Conservation (phyloP, 306 rosid genomes). For the Clitoria ternatea region DNA sequence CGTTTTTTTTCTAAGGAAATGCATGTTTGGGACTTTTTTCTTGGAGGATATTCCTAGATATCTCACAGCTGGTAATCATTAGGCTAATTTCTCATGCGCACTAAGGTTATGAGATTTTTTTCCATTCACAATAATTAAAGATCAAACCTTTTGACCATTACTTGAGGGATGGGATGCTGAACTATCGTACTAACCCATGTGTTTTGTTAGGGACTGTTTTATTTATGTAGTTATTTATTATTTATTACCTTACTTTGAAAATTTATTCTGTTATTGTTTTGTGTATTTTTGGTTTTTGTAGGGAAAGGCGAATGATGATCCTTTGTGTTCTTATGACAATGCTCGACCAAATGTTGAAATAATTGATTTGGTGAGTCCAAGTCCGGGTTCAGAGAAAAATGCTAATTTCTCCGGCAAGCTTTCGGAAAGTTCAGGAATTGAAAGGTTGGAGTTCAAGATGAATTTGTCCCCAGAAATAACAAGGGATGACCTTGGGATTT, state of each 20-base stretch:
- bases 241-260: not conserved
- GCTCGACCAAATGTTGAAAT: not conserved
- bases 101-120: no score
- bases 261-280: not conserved
- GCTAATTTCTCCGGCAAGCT: not conserved
- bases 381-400: not conserved
- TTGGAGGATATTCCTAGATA: no score
- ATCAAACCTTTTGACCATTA: no score
- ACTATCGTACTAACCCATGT: no score
- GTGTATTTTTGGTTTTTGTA: not conserved
- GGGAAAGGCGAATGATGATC: constrained; percentile 3
- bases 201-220: not conserved
- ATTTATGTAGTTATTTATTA: no score
- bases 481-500: not conserved
- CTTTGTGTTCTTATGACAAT: not conserved
- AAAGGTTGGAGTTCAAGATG: not conserved
- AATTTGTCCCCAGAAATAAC: not conserved
- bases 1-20: no score
- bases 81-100: no score
- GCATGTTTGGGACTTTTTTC: no score
- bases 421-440: not conserved
- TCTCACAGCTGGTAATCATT: no score
- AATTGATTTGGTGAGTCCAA: not conserved
- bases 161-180: no score
- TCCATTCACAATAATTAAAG: no score